Percentiles rank a stretch among this genome's conserved stretches.
Conservation (phyloP, 225 moss, liverwort and hornwort genomes). For the Thuidium tamariscinum region DNA sequence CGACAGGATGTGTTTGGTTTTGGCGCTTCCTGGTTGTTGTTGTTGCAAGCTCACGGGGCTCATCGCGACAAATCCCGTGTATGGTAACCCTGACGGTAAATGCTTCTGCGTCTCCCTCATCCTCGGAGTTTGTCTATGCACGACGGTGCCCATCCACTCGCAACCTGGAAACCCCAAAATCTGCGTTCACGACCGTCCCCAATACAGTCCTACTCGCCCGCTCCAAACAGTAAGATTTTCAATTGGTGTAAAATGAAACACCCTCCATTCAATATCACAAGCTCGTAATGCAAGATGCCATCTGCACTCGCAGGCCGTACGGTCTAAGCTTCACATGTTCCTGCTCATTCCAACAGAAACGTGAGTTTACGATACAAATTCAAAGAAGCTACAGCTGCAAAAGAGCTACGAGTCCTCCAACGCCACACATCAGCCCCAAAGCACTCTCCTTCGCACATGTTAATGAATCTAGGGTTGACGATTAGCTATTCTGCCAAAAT, state of each 20-base stretch:
- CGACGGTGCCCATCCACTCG: background rate
- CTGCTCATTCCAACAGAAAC: background rate
- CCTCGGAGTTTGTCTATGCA: background rate
- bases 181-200: background rate
- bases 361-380: background rate
- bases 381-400: background rate
- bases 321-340: background rate
- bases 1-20: conserved; percentile 56
- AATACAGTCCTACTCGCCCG: background rate
- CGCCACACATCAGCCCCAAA: background rate
- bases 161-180: background rate
- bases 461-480: background rate
- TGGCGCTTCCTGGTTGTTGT: conserved; percentile 15
- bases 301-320: background rate
- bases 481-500: background rate
- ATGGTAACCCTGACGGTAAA: background rate
- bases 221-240: background rate
- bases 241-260: background rate
- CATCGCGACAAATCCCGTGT: background rate
- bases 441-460: background rate
- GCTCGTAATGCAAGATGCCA: background rate
- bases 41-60: conserved; percentile 9
- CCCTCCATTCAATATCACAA: background rate
- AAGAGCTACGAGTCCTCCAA: background rate
- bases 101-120: background rate